Conservation (phyloP, 139 green algal species). For the Auxenochlorella protothecoides region DNA sequence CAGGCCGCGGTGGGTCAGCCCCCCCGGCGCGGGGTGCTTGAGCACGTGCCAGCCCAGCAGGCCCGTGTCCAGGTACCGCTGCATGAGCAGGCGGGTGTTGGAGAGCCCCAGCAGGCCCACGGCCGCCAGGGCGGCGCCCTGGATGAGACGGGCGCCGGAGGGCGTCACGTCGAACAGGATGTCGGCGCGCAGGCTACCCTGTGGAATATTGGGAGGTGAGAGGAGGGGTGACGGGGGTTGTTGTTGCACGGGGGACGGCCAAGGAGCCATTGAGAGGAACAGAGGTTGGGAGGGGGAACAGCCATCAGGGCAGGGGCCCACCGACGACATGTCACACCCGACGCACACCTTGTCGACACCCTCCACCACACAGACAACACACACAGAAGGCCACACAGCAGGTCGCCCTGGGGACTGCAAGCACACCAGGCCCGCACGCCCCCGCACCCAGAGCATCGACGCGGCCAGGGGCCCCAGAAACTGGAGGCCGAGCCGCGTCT, state of each 20-base stretch:
- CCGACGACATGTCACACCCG: too few relatives aligned
- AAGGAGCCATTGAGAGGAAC: constrained; percentile 1
- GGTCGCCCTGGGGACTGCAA: too few relatives aligned
- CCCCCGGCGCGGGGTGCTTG: constrained; percentile 10
- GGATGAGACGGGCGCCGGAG: not conserved
- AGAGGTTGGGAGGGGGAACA: too few relatives aligned
- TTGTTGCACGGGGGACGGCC: constrained; percentile 7
- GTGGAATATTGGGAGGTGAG: constrained; percentile 2
- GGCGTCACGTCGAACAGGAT: not conserved
- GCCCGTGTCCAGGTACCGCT: constrained; percentile 15
- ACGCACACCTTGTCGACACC: too few relatives aligned
- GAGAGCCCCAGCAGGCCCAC: not conserved
- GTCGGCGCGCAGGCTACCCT: constrained; percentile 9
- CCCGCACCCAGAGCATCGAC: too few relatives aligned
- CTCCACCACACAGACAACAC: too few relatives aligned
- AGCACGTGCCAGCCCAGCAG: constrained; percentile 20
- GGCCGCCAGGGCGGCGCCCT: constrained; percentile 1
- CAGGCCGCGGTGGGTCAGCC: too few relatives aligned
- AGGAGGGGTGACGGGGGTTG: not conserved
- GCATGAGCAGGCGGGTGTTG: constrained; percentile 10
- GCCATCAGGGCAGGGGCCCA: too few relatives aligned
- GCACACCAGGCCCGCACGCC: too few relatives aligned
- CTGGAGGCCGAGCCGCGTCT: too few relatives aligned
- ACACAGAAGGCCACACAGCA: too few relatives aligned
- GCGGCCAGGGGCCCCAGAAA: too few relatives aligned